Evolutionary conservation across 78 protist species (phyloP).

Genomic region (Dictyostelium purpureum): DNA sequence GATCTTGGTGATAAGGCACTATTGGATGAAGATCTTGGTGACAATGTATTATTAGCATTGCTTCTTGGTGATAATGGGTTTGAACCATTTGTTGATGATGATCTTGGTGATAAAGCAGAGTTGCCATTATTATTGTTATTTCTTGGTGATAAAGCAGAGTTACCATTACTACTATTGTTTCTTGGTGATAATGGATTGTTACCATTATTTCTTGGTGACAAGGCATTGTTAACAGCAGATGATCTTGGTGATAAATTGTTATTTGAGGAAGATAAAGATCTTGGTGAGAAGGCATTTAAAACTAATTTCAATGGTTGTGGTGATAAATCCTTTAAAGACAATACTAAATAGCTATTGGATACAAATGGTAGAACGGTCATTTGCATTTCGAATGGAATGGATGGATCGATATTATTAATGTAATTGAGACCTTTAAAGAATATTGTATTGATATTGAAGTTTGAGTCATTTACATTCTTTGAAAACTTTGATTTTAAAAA

Average conservation of each 20-base stretch:
- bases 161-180: neutral
- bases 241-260: conserved; percentile 24
- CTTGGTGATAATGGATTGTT: neutral
- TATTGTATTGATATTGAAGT: neutral
- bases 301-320: neutral
- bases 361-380: neutral
- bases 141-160: neutral
- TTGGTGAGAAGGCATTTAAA: neutral
- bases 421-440: neutral
- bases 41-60: neutral
- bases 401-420: neutral
- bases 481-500: conserved; percentile 2
- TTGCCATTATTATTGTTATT: neutral
- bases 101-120: neutral
- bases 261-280: too few species aligned
- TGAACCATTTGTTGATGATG: conserved; percentile 31
- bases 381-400: neutral
- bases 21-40: neutral
- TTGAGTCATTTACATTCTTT: neutral
- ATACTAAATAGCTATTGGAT: neutral
- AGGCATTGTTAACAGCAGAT: too few species aligned
- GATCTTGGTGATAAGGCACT: neutral
- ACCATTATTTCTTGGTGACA: neutral
- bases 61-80: conserved; percentile 44
- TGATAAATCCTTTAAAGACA: conserved; percentile 12